phyloP scores from a whole-genome alignment of 2,329 filamentous ascomycete species.

The Aspergillus ibericus region DNA sequence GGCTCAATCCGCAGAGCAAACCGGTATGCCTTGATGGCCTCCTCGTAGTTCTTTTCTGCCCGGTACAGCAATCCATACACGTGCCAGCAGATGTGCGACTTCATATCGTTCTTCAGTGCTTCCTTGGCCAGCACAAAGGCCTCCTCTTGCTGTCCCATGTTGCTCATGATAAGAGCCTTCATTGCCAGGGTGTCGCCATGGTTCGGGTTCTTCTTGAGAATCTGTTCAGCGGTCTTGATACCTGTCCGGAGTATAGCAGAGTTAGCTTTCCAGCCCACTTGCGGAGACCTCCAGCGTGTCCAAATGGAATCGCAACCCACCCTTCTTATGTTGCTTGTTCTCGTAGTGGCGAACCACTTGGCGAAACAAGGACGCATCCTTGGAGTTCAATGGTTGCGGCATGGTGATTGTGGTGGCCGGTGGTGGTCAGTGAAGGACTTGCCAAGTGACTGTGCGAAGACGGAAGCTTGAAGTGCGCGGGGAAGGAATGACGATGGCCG shows the following conservation, averaged over 20 bases:
- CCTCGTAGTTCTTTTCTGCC: slow-evolving; percentile 94
- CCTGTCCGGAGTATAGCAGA: slow-evolving; percentile 51
- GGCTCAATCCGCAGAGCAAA: slow-evolving; percentile 91
- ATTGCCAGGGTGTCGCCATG: slow-evolving; percentile 99
- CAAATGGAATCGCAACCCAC: slow-evolving; percentile 38
- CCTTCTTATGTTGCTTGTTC: slow-evolving; percentile 96
- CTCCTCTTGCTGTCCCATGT: slow-evolving; percentile 87
- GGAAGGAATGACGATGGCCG: slow-evolving; percentile 20
- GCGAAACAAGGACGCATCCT: slow-evolving; percentile 91
- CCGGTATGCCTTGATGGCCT: slow-evolving; percentile 98
- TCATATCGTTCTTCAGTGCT: slow-evolving; percentile 94
- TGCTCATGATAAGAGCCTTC: slow-evolving; percentile 96
- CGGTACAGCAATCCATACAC: slow-evolving; percentile 95
- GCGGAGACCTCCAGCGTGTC: slow-evolving; percentile 9
- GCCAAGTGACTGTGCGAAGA: slow-evolving; percentile 33
- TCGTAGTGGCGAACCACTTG: slow-evolving; percentile 96
- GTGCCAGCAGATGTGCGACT: slow-evolving; percentile 99
- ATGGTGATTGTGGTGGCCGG: slow-evolving; percentile 38
- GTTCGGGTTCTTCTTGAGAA: slow-evolving; percentile 88
- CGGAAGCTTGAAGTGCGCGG: slow-evolving; percentile 37
- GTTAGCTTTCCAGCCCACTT: slow-evolving; percentile 16
- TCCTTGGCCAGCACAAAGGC: slow-evolving; percentile 91
- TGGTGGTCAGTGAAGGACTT: slow-evolving; percentile 22
- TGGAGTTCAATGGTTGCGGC: slow-evolving; percentile 60
- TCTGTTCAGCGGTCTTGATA: slow-evolving; percentile 93